These are phyloP conservation scores for Paraphaeosphaeria minitans DNA, from an alignment of 2,329 filamentous ascomycete species.

Conservation along the genomic window DNA sequence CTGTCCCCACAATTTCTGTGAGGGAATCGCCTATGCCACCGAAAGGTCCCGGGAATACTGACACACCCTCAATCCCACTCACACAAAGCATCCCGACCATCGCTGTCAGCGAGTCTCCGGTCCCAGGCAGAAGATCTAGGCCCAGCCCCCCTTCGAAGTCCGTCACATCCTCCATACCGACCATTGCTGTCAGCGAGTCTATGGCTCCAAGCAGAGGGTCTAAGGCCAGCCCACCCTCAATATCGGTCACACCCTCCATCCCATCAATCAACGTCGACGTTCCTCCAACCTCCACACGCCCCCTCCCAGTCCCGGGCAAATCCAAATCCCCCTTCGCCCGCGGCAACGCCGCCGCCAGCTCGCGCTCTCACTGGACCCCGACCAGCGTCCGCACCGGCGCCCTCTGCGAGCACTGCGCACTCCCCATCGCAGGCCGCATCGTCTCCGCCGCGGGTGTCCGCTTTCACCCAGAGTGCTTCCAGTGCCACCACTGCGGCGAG, in stretches of 20 bases:
- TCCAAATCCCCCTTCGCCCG: slow-evolving; percentile 52
- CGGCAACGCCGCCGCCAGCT: slow-evolving; percentile 42
- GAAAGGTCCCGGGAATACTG: slow-evolving; percentile 9
- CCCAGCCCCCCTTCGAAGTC: slow-evolving; percentile 31
- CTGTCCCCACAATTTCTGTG: slow-evolving; percentile 4
- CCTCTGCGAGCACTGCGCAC: slow-evolving; percentile 80
- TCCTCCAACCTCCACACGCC: slow-evolving; percentile 49
- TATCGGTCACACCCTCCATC: slow-evolving; percentile 28
- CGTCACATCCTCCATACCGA: slow-evolving; percentile 12
- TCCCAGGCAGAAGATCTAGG: slow-evolving; percentile 12
- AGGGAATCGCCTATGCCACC: slow-evolving; percentile 10
- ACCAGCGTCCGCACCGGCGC: slow-evolving; percentile 63
- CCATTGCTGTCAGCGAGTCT: slow-evolving; percentile 16
- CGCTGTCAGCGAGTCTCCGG: slow-evolving; percentile 23
- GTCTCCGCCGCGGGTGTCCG: slow-evolving; percentile 80
- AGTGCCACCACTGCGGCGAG: slow-evolving; percentile 85
- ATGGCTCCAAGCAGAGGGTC: slow-evolving; percentile 12
- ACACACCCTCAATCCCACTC: slow-evolving; percentile 20
- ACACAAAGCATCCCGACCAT: slow-evolving; percentile 25
- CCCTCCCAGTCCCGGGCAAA: slow-evolving; percentile 51
- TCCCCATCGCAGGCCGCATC: slow-evolving; percentile 87
- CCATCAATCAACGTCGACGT: slow-evolving; percentile 38
- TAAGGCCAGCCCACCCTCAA: slow-evolving; percentile 28
- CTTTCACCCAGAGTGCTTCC: slow-evolving; percentile 93
- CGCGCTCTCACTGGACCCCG: slow-evolving; percentile 53